Conservation (phyloP, 2,329 filamentous ascomycete species). For the Aplosporella prunicola region DNA sequence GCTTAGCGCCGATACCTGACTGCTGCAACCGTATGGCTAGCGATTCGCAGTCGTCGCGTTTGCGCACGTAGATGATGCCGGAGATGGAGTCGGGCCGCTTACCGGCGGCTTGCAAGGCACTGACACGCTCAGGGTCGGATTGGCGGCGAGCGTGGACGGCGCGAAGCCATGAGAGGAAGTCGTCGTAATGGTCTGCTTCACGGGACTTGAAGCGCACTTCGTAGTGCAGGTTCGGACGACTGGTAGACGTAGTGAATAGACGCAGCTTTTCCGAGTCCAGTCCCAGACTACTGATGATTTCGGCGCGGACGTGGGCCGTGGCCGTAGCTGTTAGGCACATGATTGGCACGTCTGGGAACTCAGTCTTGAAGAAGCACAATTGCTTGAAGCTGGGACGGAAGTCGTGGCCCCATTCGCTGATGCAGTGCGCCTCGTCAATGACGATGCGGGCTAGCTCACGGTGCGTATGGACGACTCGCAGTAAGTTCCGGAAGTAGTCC, state of each 20-base stretch:
- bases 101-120: slow-evolving; percentile 46
- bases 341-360: slow-evolving; percentile 76
- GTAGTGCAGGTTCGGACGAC: slow-evolving; percentile 78
- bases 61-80: slow-evolving; percentile 73
- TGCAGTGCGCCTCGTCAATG: slow-evolving; percentile 92
- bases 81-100: slow-evolving; percentile 56
- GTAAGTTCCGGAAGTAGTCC: slow-evolving; percentile 64
- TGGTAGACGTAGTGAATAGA: slow-evolving; percentile 74
- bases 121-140: slow-evolving; percentile 45
- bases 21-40: slow-evolving; percentile 56
- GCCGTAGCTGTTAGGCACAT: slow-evolving; percentile 92
- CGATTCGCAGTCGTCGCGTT: slow-evolving; percentile 62
- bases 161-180: slow-evolving; percentile 70
- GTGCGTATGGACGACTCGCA: slow-evolving; percentile 67
- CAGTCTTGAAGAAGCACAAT: slow-evolving; percentile 73
- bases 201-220: slow-evolving; percentile 78
- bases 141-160: slow-evolving; percentile 60
- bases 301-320: slow-evolving; percentile 67
- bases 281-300: slow-evolving; percentile 68
- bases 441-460: slow-evolving; percentile 79
- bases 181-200: slow-evolving; percentile 61
- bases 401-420: slow-evolving; percentile 97
- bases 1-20: slow-evolving; percentile 62
- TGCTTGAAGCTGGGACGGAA: slow-evolving; percentile 89
- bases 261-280: slow-evolving; percentile 56